These are phyloP conservation scores for Neurospora sp. DNA, from an alignment of 495 filamentous ascomycete species.

Conservation along the genomic window DNA sequence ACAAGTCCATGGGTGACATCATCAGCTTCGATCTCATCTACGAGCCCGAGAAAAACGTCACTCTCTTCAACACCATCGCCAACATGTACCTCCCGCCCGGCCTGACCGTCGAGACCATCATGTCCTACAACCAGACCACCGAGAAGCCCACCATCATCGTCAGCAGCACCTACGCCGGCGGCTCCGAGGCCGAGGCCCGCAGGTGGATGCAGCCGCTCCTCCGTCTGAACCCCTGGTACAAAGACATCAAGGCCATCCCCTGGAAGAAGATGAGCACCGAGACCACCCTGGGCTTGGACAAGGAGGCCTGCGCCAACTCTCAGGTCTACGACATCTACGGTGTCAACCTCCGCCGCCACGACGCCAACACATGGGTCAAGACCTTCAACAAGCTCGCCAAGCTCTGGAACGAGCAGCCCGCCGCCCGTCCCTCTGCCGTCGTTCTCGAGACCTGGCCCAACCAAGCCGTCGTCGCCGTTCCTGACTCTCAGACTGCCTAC, in stretches of 20 bases:
- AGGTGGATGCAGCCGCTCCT: not conserved
- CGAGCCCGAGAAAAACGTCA: not conserved
- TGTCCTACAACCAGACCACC: not conserved
- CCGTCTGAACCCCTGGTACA: not conserved
- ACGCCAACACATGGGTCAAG: not conserved
- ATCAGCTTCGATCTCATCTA: not conserved
- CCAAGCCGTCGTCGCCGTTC: not conserved
- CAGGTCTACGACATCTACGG: not conserved
- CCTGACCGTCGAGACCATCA: not conserved
- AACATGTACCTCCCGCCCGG: not conserved
- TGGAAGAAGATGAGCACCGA: not conserved
- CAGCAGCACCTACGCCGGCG: not conserved
- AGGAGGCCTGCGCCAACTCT: not conserved
- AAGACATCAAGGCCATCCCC: not conserved
- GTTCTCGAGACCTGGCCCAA: not conserved
- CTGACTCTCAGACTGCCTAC: not conserved
- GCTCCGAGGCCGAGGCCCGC: not conserved
- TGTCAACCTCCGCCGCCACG: not conserved
- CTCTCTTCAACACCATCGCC: not conserved
- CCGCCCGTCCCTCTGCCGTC: not conserved
- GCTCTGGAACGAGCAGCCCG: not conserved
- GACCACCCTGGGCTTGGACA: not conserved
- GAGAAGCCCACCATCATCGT: not conserved
- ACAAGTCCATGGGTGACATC: constrained; percentile 1
- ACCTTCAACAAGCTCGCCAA: not conserved